Percentiles rank a stretch among this genome's conserved stretches.
phyloP scores from a whole-genome alignment of 2,329 filamentous ascomycete species.

The Penicillium concentricum region DNA sequence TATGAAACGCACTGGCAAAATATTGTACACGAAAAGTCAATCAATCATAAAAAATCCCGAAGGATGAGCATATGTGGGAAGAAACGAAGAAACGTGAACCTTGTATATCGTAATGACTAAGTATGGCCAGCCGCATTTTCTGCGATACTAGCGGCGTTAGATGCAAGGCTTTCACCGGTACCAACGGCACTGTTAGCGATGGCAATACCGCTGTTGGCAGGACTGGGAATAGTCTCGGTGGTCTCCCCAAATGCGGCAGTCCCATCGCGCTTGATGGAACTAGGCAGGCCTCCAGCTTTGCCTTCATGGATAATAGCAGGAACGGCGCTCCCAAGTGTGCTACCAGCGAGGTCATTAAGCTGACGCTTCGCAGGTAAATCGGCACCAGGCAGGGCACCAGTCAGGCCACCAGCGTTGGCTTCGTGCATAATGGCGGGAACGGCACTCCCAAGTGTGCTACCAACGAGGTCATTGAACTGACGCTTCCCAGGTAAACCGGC shows the following conservation, averaged over 20 bases:
- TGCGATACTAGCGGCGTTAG: conserved; percentile 12
- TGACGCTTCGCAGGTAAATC: background rate
- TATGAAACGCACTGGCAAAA: conserved; percentile 4
- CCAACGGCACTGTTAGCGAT: conserved; percentile 15
- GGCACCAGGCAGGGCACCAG: background rate
- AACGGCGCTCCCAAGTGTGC: background rate
- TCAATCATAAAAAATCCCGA: background rate
- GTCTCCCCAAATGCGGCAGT: background rate
- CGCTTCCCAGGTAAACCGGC: too few species aligned
- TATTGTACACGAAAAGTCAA: conserved; percentile 13
- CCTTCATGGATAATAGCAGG: background rate
- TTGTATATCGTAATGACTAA: conserved; percentile 1
- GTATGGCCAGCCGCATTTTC: conserved; percentile 7
- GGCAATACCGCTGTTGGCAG: conserved; percentile 2
- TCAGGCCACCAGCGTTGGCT: background rate
- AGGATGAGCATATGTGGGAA: background rate
- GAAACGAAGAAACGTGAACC: background rate
- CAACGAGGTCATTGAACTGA: background rate
- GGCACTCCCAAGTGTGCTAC: background rate
- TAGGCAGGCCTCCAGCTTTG: background rate
- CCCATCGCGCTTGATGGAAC: background rate
- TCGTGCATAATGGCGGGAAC: background rate
- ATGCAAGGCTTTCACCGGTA: conserved; percentile 12
- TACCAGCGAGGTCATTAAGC: background rate
- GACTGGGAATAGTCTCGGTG: background rate